These are phyloP conservation scores for Plantago elongata DNA, from an alignment of 257 asterid genomes.

Conservation along the genomic window DNA sequence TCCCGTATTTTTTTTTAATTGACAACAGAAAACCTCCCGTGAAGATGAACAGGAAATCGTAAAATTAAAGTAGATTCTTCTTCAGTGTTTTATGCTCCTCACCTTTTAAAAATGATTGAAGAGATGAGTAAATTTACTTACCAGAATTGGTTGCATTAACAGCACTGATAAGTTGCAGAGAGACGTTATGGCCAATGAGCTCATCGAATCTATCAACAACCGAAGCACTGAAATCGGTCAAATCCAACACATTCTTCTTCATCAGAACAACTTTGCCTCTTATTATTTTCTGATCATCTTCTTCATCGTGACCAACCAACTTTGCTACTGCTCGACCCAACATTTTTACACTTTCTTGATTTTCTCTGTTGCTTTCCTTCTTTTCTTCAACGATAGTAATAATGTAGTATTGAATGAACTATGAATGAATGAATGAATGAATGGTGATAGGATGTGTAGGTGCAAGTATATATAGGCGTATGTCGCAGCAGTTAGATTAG, in stretches of 20 bases:
- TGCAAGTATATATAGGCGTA: background rate
- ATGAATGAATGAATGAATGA: background rate
- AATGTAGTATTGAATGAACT: background rate
- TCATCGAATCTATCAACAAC: constrained; percentile 14
- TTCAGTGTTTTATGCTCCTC: too few species aligned
- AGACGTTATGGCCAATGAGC: constrained; percentile 4
- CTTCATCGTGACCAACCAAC: constrained; percentile 3
- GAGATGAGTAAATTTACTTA: constrained; percentile 7
- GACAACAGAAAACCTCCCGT: background rate
- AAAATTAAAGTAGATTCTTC: too few species aligned
- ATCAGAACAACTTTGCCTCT: constrained; percentile 8
- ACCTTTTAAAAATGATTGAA: background rate
- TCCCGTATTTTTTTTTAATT: too few species aligned
- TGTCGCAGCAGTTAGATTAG: background rate
- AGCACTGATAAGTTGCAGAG: constrained; percentile 15
- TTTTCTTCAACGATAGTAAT: background rate
- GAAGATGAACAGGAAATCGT: background rate
- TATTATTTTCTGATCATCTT: constrained; percentile 1
- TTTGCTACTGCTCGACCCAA: constrained; percentile 15
- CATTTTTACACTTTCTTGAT: constrained; percentile 8
- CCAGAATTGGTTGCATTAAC: constrained; percentile 15
- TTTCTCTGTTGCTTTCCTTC: background rate
- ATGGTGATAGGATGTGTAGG: background rate
- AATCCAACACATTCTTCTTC: constrained; percentile 15
- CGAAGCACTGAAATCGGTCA: constrained; percentile 8